Evolutionary conservation across 208 protist genomes (phyloP).

Genomic region (Leishmania braziliensis): DNA sequence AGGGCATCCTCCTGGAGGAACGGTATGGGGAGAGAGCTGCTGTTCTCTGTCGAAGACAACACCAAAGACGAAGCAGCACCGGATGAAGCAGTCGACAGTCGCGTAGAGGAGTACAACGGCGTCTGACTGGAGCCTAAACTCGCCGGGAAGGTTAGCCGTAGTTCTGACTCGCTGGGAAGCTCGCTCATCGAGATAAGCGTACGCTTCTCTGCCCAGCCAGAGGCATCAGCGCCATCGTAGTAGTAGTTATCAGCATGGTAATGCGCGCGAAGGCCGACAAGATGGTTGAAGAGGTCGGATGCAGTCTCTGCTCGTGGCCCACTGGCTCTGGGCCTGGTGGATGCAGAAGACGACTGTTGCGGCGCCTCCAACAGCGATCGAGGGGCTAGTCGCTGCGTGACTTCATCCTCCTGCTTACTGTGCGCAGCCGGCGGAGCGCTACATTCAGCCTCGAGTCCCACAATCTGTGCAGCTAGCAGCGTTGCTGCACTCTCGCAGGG

Average conservation of each 20-base stretch:
- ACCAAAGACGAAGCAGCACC: not conserved
- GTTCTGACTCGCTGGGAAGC: slow-evolving; percentile 23
- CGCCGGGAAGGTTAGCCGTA: slow-evolving; percentile 15
- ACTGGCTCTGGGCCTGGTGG: not conserved
- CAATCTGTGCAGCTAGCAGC: slow-evolving; percentile 18
- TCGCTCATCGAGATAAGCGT: slow-evolving; percentile 33
- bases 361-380: not conserved
- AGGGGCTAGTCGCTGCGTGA: slow-evolving; percentile 19
- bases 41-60: slow-evolving; percentile 10
- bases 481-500: slow-evolving; percentile 46
- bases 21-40: slow-evolving; percentile 5
- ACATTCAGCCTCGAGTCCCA: slow-evolving; percentile 21
- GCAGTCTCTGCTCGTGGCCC: not conserved
- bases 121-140: slow-evolving; percentile 3
- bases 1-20: not conserved
- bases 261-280: slow-evolving; percentile 5
- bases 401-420: not conserved
- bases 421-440: not conserved
- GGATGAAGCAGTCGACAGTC: not conserved
- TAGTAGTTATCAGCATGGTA: slow-evolving; percentile 10
- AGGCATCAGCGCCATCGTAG: slow-evolving; percentile 13
- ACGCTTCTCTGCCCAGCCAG: slow-evolving; percentile 21
- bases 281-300: slow-evolving; percentile 13
- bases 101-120: not conserved
- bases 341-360: not conserved